Base-by-base conservation (phyloP, 164 flowering plant genomes). In the Santalum album region DNA sequence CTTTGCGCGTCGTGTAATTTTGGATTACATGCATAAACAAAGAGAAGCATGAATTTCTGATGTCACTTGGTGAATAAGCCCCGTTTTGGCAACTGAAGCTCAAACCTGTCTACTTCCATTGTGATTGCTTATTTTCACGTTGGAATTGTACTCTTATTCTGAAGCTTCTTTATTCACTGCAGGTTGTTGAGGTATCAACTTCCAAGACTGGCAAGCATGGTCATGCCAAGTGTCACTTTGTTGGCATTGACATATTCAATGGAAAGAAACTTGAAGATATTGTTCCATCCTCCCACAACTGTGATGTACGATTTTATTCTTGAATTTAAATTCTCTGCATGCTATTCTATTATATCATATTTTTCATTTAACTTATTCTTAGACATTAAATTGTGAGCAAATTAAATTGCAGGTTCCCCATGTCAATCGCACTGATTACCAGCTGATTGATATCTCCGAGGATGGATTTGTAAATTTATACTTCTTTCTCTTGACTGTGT, bases 381-480 rank as follows among this genome's bases (percentile, higher is more conserved):
- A n/a, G n/a, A n/a, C n/a, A n/a, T n/a, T n/a, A n/a, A 29, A 29
- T 29, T 29, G n/a, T n/a, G n/a, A n/a, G n/a, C n/a, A n/a, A n/a
- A n/a, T 38, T 16, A 38, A n/a, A n/a, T n/a, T 46, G 25, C 50
- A 46, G 50, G 50, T 46, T 46, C 50, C 50, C 5, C 23, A 46
- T 46, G 50, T 46, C 25, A 46, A 20, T 14, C 50, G 50, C 23
- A 46, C 23, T 46, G 50, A 46, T 46, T 46, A 20, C 50, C 50
- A 46, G 50, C 50, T 46, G 21, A 46, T 46, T 46, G 50, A 46
- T 46, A 46, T 46, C 12, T 46, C 50, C 4, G 50, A 46, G 50
- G 50, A 46, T 46, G 50, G 50, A 20, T 46, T 46, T 46, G 50
- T 46, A 46, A 7, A 22, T 46, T 46, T 19, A 6, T 46, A n/a